phyloP scores from a whole-genome alignment of 1,139 yeast species.

The Candida tunisiensis region DNA sequence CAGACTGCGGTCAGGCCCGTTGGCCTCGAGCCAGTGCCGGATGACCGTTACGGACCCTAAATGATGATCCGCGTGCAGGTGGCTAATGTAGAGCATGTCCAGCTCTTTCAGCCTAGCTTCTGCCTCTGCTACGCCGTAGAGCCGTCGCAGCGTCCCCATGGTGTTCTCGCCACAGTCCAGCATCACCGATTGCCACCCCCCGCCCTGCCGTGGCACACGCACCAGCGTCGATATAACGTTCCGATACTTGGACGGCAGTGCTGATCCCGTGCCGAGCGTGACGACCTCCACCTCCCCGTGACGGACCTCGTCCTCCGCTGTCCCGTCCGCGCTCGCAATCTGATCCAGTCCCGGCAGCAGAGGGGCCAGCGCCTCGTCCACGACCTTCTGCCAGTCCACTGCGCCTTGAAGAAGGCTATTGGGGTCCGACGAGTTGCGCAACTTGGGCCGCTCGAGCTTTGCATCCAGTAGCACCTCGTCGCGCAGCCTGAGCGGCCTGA shows the following conservation, averaged over 20 bases:
- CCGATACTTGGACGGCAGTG: constrained; percentile 70
- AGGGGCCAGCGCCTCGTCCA: too few relatives aligned
- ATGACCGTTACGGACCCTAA: constrained; percentile 63
- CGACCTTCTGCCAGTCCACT: too few relatives aligned
- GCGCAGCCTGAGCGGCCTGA: too few relatives aligned
- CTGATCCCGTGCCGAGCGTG: constrained; percentile 89
- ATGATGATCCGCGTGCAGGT: constrained; percentile 96
- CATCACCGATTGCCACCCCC: constrained; percentile 12
- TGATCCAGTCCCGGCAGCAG: too few relatives aligned
- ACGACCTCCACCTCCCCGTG: constrained; percentile 40
- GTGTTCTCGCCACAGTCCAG: constrained; percentile 95
- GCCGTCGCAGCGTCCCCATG: constrained; percentile 50
- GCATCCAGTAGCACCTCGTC: too few relatives aligned
- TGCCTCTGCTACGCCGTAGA: constrained; percentile 32
- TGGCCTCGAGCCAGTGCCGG: constrained; percentile 42
- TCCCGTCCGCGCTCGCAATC: too few relatives aligned
- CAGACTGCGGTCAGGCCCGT: constrained; percentile 14
- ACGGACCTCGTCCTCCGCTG: too few relatives aligned
- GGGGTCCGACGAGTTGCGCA: too few relatives aligned
- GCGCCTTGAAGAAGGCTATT: too few relatives aligned
- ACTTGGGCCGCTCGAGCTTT: too few relatives aligned
- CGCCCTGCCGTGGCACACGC: constrained; percentile 35
- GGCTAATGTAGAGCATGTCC: constrained; percentile 57
- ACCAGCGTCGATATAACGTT: constrained; percentile 71
- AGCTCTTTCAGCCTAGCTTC: constrained; percentile 36